Percentiles rank a stretch among this genome's conserved stretches.
phyloP scores from a whole-genome alignment of 2,329 filamentous ascomycete species.

The Fonsecaea multimorphosa region DNA sequence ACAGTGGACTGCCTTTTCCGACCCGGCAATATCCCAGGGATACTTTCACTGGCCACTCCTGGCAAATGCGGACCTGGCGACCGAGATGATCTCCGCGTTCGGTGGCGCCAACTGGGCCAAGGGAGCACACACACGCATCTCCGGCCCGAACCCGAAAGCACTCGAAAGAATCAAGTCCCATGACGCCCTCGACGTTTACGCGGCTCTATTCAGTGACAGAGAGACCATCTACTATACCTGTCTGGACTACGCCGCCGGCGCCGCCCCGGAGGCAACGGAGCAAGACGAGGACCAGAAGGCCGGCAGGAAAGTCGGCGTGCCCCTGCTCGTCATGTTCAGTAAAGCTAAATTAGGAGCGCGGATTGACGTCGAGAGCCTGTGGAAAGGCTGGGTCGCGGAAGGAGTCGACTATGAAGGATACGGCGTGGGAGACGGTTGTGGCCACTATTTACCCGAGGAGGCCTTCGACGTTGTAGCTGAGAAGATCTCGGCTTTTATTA shows the following conservation, averaged over 20 bases:
- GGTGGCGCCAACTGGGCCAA: slow-evolving; percentile 51
- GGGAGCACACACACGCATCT: slow-evolving; percentile 45
- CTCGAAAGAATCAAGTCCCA: slow-evolving; percentile 39
- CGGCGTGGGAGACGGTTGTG: slow-evolving; percentile 41
- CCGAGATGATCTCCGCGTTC: slow-evolving; percentile 51
- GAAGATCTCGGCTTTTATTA: slow-evolving; percentile 31
- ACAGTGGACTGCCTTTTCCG: slow-evolving; percentile 53
- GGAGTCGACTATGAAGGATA: slow-evolving; percentile 32
- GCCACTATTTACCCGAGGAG: slow-evolving; percentile 58
- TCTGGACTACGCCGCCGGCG: slow-evolving; percentile 57
- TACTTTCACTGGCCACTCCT: slow-evolving; percentile 62
- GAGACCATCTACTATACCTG: slow-evolving; percentile 53
- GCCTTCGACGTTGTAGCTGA: slow-evolving; percentile 45
- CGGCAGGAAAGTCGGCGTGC: slow-evolving; percentile 52
- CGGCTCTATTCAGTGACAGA: slow-evolving; percentile 49
- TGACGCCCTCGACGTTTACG: slow-evolving; percentile 53
- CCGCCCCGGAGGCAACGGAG: slow-evolving; percentile 50
- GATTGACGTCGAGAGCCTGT: slow-evolving; percentile 46
- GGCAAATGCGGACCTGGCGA: slow-evolving; percentile 53
- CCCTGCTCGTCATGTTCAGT: slow-evolving; percentile 54
- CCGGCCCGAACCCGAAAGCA: slow-evolving; percentile 37
- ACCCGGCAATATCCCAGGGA: slow-evolving; percentile 46
- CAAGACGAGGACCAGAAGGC: slow-evolving; percentile 55
- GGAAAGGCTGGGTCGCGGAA: slow-evolving; percentile 54
- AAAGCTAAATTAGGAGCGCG: slow-evolving; percentile 50